Evolutionary conservation across 129 eudicot genomes (phyloP).

Genomic region (Cynara cardunculus): DNA sequence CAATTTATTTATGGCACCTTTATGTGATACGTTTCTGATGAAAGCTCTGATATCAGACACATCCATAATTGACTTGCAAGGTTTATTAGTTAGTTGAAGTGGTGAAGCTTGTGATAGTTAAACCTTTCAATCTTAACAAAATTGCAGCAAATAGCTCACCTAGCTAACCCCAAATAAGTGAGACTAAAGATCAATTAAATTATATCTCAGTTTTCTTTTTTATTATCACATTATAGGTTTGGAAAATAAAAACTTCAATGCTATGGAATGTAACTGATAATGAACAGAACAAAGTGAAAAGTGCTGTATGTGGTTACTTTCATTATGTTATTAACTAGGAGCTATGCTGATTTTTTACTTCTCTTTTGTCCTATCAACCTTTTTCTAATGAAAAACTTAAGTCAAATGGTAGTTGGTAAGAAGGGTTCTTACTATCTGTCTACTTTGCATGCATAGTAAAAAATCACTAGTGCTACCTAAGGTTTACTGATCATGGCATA

Average conservation of each 20-base stretch:
- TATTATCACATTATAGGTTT: neutral
- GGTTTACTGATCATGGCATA: neutral
- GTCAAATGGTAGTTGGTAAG: neutral
- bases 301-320: neutral
- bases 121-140: neutral
- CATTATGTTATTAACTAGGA: neutral
- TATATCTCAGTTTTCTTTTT: neutral
- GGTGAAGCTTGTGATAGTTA: neutral
- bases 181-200: neutral
- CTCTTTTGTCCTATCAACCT: neutral
- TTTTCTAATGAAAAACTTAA: no score
- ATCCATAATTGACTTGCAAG: neutral
- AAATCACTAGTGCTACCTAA: neutral
- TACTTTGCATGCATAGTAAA: neutral
- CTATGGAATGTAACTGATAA: neutral
- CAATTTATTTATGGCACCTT: no score
- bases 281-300: neutral
- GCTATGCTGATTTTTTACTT: neutral
- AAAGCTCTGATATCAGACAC: neutral
- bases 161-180: neutral
- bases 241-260: neutral
- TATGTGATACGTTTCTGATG: neutral
- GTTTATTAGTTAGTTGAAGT: neutral
- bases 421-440: neutral
- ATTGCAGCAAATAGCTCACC: neutral